phyloP scores from a whole-genome alignment of 2,329 filamentous ascomycete species.

The Knufia petricola region DNA sequence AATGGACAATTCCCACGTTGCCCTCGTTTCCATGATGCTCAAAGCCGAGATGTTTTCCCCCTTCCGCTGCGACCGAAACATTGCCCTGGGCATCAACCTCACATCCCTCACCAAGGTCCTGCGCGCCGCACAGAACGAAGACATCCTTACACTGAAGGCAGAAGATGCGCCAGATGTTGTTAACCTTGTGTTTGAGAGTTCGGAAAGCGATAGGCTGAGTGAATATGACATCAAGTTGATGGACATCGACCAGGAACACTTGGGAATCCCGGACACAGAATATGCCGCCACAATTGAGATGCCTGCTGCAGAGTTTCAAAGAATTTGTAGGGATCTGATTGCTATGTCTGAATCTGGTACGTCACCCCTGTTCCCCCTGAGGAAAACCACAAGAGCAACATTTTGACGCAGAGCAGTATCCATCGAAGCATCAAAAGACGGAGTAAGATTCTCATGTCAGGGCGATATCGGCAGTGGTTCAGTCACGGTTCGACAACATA shows the following conservation, averaged over 20 bases:
- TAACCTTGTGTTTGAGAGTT: constrained; percentile 90
- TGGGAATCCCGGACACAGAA: constrained; percentile 98
- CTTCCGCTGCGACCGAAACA: constrained; percentile 97
- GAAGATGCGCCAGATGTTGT: constrained; percentile 93
- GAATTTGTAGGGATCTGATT: constrained; percentile 86
- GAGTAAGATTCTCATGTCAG: constrained; percentile 85
- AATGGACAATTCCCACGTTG: constrained; percentile 99
- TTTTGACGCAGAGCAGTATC: constrained; percentile 52
- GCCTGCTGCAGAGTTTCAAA: constrained; percentile 82
- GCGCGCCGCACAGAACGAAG: constrained; percentile 85
- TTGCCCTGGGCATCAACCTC: constrained; percentile 94
- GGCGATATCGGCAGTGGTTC: constrained; percentile 95
- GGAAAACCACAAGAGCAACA: constrained; percentile 4
- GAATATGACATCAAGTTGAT: constrained; percentile 99
- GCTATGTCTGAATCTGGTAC: constrained; percentile 91
- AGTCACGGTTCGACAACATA: constrained; percentile 82
- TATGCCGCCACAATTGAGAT: constrained; percentile 86
- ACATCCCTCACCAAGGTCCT: constrained; percentile 95
- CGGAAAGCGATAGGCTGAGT: constrained; percentile 78
- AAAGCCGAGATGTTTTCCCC: constrained; percentile 89
- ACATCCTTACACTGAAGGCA: constrained; percentile 91
- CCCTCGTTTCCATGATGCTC: constrained; percentile 97
- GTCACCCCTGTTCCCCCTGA: constrained; percentile 25
- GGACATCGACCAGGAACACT: constrained; percentile 99
- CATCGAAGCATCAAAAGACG: constrained; percentile 94